Evolutionary conservation across 2,329 filamentous ascomycete genomes (phyloP).

Genomic region (Capronia epimyces): DNA sequence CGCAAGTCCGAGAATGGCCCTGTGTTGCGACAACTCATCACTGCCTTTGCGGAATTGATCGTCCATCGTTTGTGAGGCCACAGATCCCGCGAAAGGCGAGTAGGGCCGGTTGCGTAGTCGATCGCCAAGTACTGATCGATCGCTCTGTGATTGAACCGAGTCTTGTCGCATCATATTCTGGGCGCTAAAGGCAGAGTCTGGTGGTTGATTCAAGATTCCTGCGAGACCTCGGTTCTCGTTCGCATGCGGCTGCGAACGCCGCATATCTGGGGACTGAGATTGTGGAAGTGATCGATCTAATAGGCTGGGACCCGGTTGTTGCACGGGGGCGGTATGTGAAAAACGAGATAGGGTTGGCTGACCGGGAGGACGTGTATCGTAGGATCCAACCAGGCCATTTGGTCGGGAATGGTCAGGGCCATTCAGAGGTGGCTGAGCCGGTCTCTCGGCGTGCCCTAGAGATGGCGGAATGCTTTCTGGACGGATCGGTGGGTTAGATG

Average conservation of each 20-base stretch:
- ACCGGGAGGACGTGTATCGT: slow-evolving; percentile 27
- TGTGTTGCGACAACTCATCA: slow-evolving; percentile 56
- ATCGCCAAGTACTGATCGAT: slow-evolving; percentile 27
- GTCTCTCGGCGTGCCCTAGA: slow-evolving; percentile 15
- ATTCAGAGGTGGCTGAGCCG: background rate
- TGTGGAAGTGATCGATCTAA: slow-evolving; percentile 14
- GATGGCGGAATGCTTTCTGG: slow-evolving; percentile 23
- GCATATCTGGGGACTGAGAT: slow-evolving; percentile 25
- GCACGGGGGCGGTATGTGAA: slow-evolving; percentile 5
- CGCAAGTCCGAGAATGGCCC: slow-evolving; percentile 66
- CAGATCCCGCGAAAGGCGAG: slow-evolving; percentile 34
- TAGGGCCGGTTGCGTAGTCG: slow-evolving; percentile 32
- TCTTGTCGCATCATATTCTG: slow-evolving; percentile 28
- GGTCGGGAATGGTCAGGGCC: slow-evolving; percentile 17
- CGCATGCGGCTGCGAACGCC: slow-evolving; percentile 15
- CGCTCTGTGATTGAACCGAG: slow-evolving; percentile 28
- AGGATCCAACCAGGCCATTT: slow-evolving; percentile 19
- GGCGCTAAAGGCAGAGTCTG: slow-evolving; percentile 6
- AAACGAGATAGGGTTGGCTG: slow-evolving; percentile 13
- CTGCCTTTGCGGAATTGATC: slow-evolving; percentile 43
- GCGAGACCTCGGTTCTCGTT: slow-evolving; percentile 21
- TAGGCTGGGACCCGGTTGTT: slow-evolving; percentile 10
- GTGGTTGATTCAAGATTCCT: slow-evolving; percentile 17
- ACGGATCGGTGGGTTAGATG: slow-evolving; percentile 12
- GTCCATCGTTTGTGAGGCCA: slow-evolving; percentile 33